Evolutionary conservation across 306 rosid species (phyloP).

Genomic region (Trifolium dubium): DNA sequence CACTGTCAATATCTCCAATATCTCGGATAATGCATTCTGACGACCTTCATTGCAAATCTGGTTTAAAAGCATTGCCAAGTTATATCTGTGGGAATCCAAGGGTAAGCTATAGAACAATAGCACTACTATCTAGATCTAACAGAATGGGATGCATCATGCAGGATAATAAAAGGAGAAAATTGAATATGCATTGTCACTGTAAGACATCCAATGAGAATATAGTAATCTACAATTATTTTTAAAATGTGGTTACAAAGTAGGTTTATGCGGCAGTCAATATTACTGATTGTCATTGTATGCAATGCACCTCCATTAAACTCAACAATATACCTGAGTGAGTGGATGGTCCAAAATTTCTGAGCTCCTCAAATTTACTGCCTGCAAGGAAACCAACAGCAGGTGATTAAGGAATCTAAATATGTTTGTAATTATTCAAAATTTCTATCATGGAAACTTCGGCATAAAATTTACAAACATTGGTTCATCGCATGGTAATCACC

Average conservation of each 20-base stretch:
- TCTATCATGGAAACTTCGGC: slow-evolving; percentile 9
- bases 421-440: slow-evolving; percentile 11
- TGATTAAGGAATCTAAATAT: slow-evolving; percentile 41
- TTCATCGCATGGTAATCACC: slow-evolving; percentile 6
- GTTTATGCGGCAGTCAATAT: neutral
- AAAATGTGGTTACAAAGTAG: neutral
- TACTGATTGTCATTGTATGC: neutral
- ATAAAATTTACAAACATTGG: neutral
- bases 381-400: slow-evolving; percentile 52
- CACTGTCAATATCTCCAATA: slow-evolving; percentile 85
- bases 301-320: neutral
- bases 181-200: neutral
- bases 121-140: slow-evolving; percentile 33
- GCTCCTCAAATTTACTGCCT: slow-evolving; percentile 91
- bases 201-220: neutral
- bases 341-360: slow-evolving; percentile 75
- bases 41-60: slow-evolving; percentile 98
- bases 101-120: slow-evolving; percentile 51
- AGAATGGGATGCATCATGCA: slow-evolving; percentile 36
- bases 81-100: slow-evolving; percentile 71
- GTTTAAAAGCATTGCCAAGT: slow-evolving; percentile 87
- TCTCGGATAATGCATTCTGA: slow-evolving; percentile 81
- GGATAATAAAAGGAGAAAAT: slow-evolving; percentile 25
- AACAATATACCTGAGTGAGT: slow-evolving; percentile 54
- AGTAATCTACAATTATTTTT: neutral